A percentile compares a stretch with the other conserved stretches of the same genome.
Conservation (phyloP, 1,139 yeast genomes). For the Yamadazyma atmosphaerica region DNA sequence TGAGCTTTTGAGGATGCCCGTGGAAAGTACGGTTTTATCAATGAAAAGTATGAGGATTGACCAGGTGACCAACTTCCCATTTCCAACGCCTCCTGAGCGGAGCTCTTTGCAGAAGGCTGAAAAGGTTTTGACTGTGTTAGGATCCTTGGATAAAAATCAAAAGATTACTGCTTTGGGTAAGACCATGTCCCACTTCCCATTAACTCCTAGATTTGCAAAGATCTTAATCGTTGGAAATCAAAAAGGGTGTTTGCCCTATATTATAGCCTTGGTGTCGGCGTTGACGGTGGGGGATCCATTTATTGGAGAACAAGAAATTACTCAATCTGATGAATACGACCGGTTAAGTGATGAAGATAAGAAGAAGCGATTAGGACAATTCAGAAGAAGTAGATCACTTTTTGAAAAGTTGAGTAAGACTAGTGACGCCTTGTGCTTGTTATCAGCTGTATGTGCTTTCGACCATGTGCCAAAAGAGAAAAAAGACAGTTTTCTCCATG, state of each 20-base stretch:
- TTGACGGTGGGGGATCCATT: constrained; percentile 94
- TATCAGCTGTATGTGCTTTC: constrained; percentile 86
- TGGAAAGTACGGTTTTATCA: constrained; percentile 87
- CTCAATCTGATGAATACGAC: constrained; percentile 13
- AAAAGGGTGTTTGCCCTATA: constrained; percentile 77
- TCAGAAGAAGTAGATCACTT: constrained; percentile 53
- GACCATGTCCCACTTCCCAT: constrained; percentile 87
- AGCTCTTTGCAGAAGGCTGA: constrained; percentile 63
- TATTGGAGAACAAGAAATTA: constrained; percentile 61
- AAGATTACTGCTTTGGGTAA: constrained; percentile 74
- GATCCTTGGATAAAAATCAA: constrained; percentile 65
- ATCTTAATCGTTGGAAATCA: constrained; percentile 89
- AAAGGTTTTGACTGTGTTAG: constrained; percentile 64
- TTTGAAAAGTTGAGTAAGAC: constrained; percentile 68
- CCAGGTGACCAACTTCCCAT: constrained; percentile 87
- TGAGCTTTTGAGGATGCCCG: constrained; percentile 93
- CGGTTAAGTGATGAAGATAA: constrained; percentile 30
- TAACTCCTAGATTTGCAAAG: constrained; percentile 91
- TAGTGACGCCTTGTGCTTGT: constrained; percentile 72
- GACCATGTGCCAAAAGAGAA: constrained; percentile 66
- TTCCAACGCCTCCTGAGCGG: constrained; percentile 91
- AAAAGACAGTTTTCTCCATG: constrained; percentile 46
- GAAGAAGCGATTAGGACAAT: constrained; percentile 49
- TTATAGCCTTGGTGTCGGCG: constrained; percentile 89
- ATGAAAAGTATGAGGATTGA: constrained; percentile 98